Conservation (phyloP, 192 early-diverging fungal genomes). For the Podila epigama region DNA sequence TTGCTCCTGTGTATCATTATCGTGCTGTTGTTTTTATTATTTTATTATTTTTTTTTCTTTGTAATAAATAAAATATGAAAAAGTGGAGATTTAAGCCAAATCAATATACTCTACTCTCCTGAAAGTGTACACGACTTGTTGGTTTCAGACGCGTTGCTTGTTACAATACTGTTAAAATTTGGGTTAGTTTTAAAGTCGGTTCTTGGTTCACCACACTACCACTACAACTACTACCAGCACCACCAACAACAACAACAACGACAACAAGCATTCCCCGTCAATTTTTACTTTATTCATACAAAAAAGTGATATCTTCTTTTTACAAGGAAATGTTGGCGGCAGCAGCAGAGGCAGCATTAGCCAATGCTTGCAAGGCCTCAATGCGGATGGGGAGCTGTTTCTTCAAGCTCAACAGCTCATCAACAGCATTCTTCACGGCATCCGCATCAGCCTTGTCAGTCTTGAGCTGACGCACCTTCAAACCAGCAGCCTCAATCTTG, state of each 20-base stretch:
- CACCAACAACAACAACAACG: too few species aligned
- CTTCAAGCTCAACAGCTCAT: slow-evolving; percentile 38
- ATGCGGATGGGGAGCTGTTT: slow-evolving; percentile 37
- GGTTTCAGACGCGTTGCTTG: too few species aligned
- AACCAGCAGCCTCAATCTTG: slow-evolving; percentile 28
- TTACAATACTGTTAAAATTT: too few species aligned
- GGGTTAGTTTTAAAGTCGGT: too few species aligned
- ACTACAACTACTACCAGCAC: background rate
- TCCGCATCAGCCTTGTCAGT: slow-evolving; percentile 35
- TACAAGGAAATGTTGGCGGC: slow-evolving; percentile 20
- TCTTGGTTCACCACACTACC: background rate
- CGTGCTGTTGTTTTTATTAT: background rate
- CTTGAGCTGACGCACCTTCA: slow-evolving; percentile 41
- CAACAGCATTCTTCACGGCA: slow-evolving; percentile 22
- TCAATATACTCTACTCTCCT: too few species aligned
- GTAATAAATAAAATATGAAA: slow-evolving; percentile 2
- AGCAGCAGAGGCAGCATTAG: slow-evolving; percentile 26
- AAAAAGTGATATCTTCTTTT: background rate
- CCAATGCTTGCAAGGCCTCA: slow-evolving; percentile 30
- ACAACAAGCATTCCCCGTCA: background rate
- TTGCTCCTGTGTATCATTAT: background rate
- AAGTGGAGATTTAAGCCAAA: background rate
- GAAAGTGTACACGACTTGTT: too few species aligned
- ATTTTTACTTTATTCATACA: background rate
- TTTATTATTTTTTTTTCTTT: background rate